Evolutionary conservation across 176 grass and related monocot species (phyloP).

Genomic region (Bromus sterilis): DNA sequence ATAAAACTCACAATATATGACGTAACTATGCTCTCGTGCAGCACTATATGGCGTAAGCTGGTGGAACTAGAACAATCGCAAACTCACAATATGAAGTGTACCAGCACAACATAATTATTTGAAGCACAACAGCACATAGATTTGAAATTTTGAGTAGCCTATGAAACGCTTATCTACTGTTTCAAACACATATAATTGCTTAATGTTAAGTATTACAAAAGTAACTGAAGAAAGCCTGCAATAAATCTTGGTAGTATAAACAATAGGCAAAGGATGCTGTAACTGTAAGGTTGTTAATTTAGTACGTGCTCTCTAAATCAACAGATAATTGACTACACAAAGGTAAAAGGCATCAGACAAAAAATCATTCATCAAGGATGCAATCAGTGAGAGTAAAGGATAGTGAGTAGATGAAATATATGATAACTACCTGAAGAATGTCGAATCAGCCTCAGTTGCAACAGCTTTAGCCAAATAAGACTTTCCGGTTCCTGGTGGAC

Average conservation of each 20-base stretch:
- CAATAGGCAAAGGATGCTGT: not conserved
- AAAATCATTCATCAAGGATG: not conserved
- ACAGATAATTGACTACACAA: not conserved
- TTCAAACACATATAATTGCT: not conserved
- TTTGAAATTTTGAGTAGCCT: not conserved
- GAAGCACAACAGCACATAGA: not conserved
- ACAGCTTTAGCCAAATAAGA: conserved; percentile 99
- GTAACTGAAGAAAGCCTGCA: not conserved
- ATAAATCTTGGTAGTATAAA: not conserved
- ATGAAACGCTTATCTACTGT: not conserved
- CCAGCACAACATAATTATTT: not conserved
- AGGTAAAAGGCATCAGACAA: not conserved
- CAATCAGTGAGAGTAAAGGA: not conserved
- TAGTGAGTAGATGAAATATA: not conserved
- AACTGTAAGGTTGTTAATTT: not conserved
- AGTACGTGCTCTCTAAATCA: not conserved
- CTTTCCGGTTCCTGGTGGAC: conserved; percentile 98
- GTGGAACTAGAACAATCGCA: not conserved
- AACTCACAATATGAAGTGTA: not conserved
- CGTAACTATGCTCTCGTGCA: not conserved
- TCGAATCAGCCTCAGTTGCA: conserved; percentile 96
- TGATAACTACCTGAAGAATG: conserved; percentile 83
- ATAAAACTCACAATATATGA: not conserved
- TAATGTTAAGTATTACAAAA: not conserved
- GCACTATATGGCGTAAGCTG: not conserved